phyloP scores from a whole-genome alignment of 1,284 basidiomycete genomes.

The Ganoderma boninense region DNA sequence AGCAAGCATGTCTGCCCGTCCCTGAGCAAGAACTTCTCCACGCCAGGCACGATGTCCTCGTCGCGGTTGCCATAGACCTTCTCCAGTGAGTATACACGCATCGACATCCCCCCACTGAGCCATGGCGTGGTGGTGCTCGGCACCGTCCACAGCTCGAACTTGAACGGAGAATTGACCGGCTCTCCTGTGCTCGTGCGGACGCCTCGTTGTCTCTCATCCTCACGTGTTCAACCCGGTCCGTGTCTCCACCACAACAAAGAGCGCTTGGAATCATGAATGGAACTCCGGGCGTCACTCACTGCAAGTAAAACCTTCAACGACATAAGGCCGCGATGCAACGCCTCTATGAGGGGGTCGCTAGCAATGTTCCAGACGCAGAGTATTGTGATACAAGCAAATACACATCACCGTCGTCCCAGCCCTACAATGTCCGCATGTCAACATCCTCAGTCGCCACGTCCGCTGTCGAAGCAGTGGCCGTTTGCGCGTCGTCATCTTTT shows the following conservation, averaged over 20 bases:
- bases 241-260: background rate
- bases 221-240: background rate
- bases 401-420: background rate
- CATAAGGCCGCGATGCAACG: background rate
- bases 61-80: background rate
- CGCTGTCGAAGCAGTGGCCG: background rate
- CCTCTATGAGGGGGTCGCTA: background rate
- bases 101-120: background rate
- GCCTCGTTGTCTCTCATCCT: background rate
- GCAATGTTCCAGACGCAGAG: conserved; percentile 1
- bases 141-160: background rate
- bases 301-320: background rate
- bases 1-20: conserved; percentile 4
- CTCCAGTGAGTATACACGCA: background rate
- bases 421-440: conserved; percentile 31
- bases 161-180: background rate
- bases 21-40: conserved; percentile 1
- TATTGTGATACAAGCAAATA: background rate
- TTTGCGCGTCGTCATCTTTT: conserved; percentile 7
- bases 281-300: background rate
- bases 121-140: background rate
- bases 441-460: conserved; percentile 13
- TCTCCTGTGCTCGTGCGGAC: background rate
- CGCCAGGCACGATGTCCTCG: background rate
- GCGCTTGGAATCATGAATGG: too few species aligned